Percentiles rank a stretch among this genome's conserved stretches.
These are phyloP conservation scores for Arachis monticola DNA, from an alignment of 331 rosid genomes.

Conservation along the genomic window DNA sequence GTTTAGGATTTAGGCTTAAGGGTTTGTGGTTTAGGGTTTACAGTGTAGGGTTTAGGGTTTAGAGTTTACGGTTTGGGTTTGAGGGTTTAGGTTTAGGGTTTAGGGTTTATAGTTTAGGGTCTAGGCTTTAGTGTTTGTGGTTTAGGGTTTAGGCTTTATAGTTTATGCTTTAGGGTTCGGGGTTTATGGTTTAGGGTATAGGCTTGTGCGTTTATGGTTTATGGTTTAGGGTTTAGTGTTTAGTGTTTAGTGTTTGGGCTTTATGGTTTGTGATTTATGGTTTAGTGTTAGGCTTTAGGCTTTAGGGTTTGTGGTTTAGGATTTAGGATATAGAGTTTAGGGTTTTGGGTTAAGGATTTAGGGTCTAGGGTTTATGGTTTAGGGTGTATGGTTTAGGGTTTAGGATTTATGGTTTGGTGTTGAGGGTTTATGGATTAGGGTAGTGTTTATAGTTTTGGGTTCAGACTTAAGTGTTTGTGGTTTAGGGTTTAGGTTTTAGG, in stretches of 20 bases:
- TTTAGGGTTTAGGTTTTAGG: neutral
- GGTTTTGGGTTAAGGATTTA: neutral
- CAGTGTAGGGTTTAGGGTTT: too few relatives aligned
- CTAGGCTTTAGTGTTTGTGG: too few relatives aligned
- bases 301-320: neutral
- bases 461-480: neutral
- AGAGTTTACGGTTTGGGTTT: too few relatives aligned
- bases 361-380: neutral
- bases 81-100: too few relatives aligned
- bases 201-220: neutral
- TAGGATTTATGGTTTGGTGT: neutral
- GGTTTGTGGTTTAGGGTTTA: too few relatives aligned
- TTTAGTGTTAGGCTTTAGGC: neutral
- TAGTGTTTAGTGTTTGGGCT: neutral
- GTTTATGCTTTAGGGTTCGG: too few relatives aligned
- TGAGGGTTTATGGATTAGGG: neutral
- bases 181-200: neutral
- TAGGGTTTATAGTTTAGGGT: too few relatives aligned
- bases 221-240: constrained; percentile 8
- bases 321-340: neutral
- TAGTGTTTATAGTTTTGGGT: constrained; percentile 5
- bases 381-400: neutral
- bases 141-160: too few relatives aligned
- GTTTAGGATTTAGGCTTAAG: too few relatives aligned
- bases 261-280: neutral